Percentiles rank a stretch among this genome's conserved stretches.
phyloP scores from a whole-genome alignment of 2,329 filamentous ascomycete genomes.

The Phoma sp. region DNA sequence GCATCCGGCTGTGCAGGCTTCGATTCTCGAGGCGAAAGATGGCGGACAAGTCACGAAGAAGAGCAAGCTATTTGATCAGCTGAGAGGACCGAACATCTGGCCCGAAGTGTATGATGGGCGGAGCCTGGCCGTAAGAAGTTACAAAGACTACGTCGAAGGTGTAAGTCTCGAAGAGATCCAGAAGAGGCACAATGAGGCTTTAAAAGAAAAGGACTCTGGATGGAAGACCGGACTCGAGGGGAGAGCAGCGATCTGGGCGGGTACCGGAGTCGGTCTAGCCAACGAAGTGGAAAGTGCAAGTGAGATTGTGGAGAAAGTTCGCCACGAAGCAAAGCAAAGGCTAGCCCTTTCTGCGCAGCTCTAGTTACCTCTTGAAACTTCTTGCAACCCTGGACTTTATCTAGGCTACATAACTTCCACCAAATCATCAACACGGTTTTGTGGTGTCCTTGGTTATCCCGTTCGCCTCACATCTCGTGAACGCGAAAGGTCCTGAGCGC shows the following conservation, averaged over 20 bases:
- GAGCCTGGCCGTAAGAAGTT: conserved; percentile 63
- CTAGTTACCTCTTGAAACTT: neutral
- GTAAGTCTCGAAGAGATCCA: conserved; percentile 54
- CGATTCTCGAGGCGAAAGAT: conserved; percentile 56
- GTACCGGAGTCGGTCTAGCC: conserved; percentile 67
- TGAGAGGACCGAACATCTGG: conserved; percentile 66
- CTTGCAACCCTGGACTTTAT: too few relatives aligned
- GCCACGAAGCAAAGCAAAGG: conserved; percentile 47
- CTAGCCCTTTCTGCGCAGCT: conserved; percentile 21
- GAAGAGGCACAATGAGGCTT: conserved; percentile 55
- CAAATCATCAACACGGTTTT: neutral
- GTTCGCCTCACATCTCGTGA: conserved; percentile 1
- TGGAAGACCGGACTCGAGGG: conserved; percentile 59
- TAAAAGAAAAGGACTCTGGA: conserved; percentile 57
- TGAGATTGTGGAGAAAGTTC: conserved; percentile 58
- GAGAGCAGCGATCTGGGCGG: conserved; percentile 65
- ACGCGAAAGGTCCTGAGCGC: conserved; percentile 33
- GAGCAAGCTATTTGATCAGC: conserved; percentile 59
- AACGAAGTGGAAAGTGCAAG: conserved; percentile 58
- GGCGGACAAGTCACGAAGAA: conserved; percentile 60
- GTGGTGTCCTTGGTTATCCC: neutral
- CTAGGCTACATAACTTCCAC: neutral
- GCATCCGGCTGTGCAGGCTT: conserved; percentile 54
- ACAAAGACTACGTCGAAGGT: conserved; percentile 47
- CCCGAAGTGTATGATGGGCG: conserved; percentile 65